Conservation (phyloP, 2,329 filamentous ascomycete genomes). For the Sporothrix variecibatus region DNA sequence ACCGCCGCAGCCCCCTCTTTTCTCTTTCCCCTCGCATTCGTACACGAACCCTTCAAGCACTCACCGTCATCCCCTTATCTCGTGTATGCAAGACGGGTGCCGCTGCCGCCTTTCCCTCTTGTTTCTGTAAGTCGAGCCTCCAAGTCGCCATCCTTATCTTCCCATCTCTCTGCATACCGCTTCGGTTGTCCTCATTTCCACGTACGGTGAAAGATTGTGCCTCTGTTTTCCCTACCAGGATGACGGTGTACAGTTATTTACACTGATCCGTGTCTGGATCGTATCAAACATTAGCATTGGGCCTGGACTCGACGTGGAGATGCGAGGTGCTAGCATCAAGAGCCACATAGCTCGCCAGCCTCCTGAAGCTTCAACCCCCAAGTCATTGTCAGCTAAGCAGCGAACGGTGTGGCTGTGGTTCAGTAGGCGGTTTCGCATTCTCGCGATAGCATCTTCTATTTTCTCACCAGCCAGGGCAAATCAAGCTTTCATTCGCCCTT, state of each 20-base stretch:
- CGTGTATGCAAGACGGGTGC: constrained; percentile 1
- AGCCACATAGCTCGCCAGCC: background rate
- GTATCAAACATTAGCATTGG: background rate
- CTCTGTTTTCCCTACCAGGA: too few species aligned
- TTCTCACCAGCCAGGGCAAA: background rate
- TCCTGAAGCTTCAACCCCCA: background rate
- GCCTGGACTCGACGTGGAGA: background rate
- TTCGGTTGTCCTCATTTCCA: background rate
- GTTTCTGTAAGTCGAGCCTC: background rate
- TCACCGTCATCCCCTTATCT: constrained; percentile 17
- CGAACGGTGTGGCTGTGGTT: background rate
- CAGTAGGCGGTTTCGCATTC: background rate
- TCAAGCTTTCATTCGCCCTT: too few species aligned
- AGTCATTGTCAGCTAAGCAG: background rate
- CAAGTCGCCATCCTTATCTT: background rate
- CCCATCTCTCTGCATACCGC: background rate
- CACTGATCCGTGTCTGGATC: too few species aligned
- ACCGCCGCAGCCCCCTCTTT: background rate
- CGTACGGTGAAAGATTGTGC: too few species aligned
- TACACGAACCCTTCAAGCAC: background rate
- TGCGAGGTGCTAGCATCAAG: background rate
- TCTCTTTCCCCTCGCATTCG: background rate
- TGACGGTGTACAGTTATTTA: too few species aligned
- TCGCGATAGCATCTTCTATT: background rate
- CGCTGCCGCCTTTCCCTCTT: background rate